phyloP scores from a whole-genome alignment of 768 basidiomycete species.

The Pilatotrama ljubarskyi region DNA sequence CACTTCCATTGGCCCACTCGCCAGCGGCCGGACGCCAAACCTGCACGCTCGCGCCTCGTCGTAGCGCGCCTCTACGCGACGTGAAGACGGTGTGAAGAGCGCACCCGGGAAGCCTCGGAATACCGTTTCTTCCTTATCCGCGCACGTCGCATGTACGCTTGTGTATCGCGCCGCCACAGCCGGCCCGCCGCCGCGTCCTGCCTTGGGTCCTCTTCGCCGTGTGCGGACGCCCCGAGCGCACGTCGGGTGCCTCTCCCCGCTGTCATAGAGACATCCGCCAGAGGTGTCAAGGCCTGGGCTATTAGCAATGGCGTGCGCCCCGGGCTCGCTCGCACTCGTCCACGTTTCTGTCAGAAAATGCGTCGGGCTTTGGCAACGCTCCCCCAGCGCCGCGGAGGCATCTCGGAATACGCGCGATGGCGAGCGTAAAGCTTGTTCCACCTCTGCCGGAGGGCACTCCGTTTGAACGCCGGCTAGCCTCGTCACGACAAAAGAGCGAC shows the following conservation, averaged over 20 bases:
- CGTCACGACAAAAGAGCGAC: conserved; percentile 8
- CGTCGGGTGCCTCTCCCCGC: conserved; percentile 1
- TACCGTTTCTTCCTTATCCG: background rate
- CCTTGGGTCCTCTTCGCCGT: conserved; percentile 3
- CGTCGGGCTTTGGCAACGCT: background rate
- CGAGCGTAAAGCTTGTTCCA: conserved; percentile 4
- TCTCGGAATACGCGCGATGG: background rate
- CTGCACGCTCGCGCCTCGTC: background rate
- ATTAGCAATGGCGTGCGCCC: background rate
- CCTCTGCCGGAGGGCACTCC: background rate
- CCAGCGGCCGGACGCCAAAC: background rate
- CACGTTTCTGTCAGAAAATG: background rate
- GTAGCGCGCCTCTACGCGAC: conserved; percentile 5
- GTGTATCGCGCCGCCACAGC: background rate
- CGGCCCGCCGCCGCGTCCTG: background rate
- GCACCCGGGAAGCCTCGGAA: background rate
- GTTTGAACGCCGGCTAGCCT: background rate
- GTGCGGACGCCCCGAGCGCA: background rate
- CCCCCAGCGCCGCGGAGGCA: conserved; percentile 9
- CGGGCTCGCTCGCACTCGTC: background rate
- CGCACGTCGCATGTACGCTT: background rate
- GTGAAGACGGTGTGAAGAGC: conserved; percentile 16
- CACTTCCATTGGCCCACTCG: background rate
- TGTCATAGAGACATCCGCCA: conserved; percentile 12
- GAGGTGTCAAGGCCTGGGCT: background rate